A percentile compares a stretch with the other conserved stretches of the same genome.
Conservation (phyloP, 257 asterid species). For the Solanum lycopersicoides region DNA sequence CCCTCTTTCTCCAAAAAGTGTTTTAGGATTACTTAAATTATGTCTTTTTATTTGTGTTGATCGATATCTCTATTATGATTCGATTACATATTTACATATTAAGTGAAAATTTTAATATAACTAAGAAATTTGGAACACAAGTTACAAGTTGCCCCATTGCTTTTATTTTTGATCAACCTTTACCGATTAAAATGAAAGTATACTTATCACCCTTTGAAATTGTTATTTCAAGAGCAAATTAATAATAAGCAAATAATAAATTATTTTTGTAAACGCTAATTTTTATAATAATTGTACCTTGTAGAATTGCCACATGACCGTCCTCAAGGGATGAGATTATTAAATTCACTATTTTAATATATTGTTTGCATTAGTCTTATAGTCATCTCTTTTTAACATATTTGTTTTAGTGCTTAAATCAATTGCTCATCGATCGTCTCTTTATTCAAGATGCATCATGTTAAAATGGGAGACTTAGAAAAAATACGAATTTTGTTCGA, state of each 20-base stretch:
- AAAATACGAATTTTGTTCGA: neutral
- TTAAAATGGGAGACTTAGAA: neutral
- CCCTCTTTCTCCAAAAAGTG: neutral
- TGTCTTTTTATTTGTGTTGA: fast-evolving
- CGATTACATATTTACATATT: too few relatives aligned
- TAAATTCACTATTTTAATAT: too few relatives aligned
- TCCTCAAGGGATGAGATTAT: neutral
- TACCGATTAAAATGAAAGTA: neutral
- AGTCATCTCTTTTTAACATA: neutral
- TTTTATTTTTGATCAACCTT: neutral
- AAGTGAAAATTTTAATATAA: neutral
- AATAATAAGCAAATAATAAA: neutral
- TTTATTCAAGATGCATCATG: neutral
- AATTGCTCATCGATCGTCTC: neutral
- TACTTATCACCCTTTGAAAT: neutral
- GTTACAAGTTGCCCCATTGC: neutral
- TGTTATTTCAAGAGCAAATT: neutral
- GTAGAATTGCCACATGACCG: neutral
- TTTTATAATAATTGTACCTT: neutral
- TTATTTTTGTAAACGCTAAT: neutral
- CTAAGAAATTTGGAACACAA: neutral
- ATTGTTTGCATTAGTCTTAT: neutral
- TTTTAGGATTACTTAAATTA: neutral
- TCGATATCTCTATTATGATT: neutral
- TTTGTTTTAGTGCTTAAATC: neutral